Evolutionary conservation across 495 filamentous ascomycete genomes (phyloP).

Genomic region (Penicillium alfredii): DNA sequence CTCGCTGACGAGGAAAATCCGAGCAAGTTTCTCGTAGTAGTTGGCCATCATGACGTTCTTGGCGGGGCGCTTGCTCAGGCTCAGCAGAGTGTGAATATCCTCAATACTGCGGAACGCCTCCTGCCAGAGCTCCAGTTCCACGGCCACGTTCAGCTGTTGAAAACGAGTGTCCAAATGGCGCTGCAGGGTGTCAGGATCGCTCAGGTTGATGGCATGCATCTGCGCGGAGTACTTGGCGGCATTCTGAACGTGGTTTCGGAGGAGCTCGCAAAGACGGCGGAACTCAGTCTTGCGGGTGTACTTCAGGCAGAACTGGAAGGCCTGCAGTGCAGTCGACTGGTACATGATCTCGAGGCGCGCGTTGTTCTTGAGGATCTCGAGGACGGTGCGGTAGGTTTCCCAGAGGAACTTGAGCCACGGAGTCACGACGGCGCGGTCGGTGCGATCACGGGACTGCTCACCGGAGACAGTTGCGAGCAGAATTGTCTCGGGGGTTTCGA

Average conservation of each 20-base stretch:
- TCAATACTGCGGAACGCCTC: constrained; percentile 98
- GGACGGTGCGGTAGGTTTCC: constrained; percentile 98
- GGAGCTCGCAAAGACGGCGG: constrained; percentile 92
- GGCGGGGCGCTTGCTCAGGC: constrained; percentile 96
- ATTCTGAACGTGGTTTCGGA: constrained; percentile 98
- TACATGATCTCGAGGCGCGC: constrained; percentile 96
- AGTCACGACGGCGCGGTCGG: constrained; percentile 94
- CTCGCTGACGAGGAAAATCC: constrained; percentile 97
- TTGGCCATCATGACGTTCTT: constrained; percentile 99
- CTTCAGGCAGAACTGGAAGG: constrained; percentile 97
- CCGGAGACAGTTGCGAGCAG: constrained; percentile 95
- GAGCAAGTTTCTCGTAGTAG: constrained; percentile 98
- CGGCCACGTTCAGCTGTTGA: constrained; percentile 96
- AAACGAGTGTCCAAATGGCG: constrained; percentile 96
- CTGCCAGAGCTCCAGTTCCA: constrained; percentile 97
- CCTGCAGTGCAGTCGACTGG: constrained; percentile 94
- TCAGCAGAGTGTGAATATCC: constrained; percentile 97
- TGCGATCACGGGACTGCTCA: constrained; percentile 93
- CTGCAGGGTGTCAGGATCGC: constrained; percentile 93
- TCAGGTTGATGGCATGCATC: constrained; percentile 99
- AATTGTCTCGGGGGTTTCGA: constrained; percentile 96
- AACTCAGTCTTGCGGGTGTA: constrained; percentile 99
- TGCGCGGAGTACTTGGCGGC: constrained; percentile 97
- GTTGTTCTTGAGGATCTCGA: constrained; percentile 98
- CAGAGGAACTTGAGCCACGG: constrained; percentile 99